Conservation (phyloP, 306 rosid genomes). For the Sophora flavescens region DNA sequence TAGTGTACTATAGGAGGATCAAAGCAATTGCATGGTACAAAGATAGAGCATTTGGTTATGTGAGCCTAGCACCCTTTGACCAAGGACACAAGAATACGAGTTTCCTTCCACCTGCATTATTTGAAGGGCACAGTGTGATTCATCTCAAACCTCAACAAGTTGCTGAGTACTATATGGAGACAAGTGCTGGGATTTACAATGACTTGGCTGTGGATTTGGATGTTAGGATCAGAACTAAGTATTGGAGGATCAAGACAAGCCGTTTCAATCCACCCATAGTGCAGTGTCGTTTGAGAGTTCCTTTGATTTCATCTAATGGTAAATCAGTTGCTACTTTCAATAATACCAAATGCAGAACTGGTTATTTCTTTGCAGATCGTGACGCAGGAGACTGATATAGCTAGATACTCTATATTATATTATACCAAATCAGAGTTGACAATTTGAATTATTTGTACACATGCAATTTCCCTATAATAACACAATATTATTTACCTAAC, state of each 20-base stretch:
- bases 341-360: slow-evolving; percentile 31
- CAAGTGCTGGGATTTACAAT: slow-evolving; percentile 30
- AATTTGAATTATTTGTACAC: background rate
- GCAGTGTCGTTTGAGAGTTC: slow-evolving; percentile 47
- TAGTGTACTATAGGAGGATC: slow-evolving; percentile 43
- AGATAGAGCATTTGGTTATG: slow-evolving; percentile 1
- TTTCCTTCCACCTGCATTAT: slow-evolving; percentile 28
- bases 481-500: background rate
- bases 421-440: background rate
- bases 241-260: background rate
- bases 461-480: background rate
- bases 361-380: slow-evolving; percentile 35
- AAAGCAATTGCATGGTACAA: slow-evolving; percentile 44
- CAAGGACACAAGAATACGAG: slow-evolving; percentile 56
- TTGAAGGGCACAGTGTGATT: slow-evolving; percentile 37
- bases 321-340: slow-evolving; percentile 11
- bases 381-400: background rate
- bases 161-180: slow-evolving; percentile 47
- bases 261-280: slow-evolving; percentile 36
- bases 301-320: slow-evolving; percentile 42
- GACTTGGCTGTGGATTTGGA: slow-evolving; percentile 52
- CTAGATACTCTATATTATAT: background rate
- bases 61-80: slow-evolving; percentile 46
- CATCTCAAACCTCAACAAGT: slow-evolving; percentile 26
- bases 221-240: slow-evolving; percentile 35